Conservation (phyloP, 257 asterid genomes). For the Capsicum pubescens region DNA sequence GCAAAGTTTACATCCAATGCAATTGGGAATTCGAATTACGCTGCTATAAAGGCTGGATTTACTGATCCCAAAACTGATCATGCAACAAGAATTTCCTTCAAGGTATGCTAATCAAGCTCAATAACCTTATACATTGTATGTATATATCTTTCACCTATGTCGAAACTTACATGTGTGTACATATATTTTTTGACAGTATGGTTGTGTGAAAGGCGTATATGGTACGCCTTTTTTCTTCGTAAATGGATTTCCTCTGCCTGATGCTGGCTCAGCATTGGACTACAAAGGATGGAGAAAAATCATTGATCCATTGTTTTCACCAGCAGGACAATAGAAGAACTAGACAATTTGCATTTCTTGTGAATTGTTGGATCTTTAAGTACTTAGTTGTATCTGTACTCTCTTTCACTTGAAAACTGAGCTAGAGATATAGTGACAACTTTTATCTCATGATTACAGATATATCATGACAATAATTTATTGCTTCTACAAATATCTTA, state of each 20-base stretch:
- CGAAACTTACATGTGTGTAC: neutral
- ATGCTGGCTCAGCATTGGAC: conserved; percentile 63
- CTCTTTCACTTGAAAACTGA: neutral
- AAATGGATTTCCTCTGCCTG: conserved; percentile 81
- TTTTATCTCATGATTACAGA: neutral
- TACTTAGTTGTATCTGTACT: neutral
- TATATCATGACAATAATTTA: neutral
- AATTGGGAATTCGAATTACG: conserved; percentile 49
- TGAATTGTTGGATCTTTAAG: neutral
- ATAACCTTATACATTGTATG: neutral
- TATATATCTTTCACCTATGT: neutral
- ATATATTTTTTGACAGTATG: conserved; percentile 55
- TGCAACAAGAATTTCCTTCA: conserved; percentile 74
- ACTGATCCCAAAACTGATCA: conserved; percentile 56
- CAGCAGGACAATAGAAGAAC: neutral
- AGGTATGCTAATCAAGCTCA: conserved; percentile 51
- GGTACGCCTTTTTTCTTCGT: conserved; percentile 89
- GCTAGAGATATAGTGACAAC: neutral
- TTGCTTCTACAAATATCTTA: neutral
- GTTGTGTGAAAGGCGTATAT: conserved; percentile 80
- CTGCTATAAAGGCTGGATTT: conserved; percentile 63
- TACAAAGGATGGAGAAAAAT: conserved; percentile 59
- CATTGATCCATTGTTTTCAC: conserved; percentile 56
- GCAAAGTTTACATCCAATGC: conserved; percentile 43
- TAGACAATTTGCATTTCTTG: neutral